Conservation (phyloP, 306 rosid genomes). For the Potentilla sterilis region DNA sequence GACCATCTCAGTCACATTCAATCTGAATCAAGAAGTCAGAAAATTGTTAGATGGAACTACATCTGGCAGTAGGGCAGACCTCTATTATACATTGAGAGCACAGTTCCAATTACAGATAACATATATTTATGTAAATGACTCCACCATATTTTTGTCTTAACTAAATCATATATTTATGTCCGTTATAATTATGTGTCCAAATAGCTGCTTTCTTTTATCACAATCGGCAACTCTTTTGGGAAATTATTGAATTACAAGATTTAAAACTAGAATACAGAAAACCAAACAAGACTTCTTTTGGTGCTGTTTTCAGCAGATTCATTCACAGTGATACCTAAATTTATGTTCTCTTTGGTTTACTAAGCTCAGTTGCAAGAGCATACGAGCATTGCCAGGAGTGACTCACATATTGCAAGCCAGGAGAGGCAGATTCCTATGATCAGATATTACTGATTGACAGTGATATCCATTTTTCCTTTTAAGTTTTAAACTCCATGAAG, state of each 20-base stretch:
- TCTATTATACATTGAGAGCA: not conserved
- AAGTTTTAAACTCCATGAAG: not conserved
- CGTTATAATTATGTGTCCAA: not conserved
- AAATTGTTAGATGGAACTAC: no score
- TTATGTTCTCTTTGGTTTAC: not conserved
- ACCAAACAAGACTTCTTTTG: not conserved
- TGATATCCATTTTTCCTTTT: not conserved
- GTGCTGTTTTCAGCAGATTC: not conserved
- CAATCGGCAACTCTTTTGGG: not conserved
- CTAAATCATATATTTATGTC: not conserved
- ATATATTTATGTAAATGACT: not conserved
- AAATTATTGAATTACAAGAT: not conserved
- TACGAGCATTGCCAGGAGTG: not conserved
- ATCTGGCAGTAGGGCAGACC: conserved; percentile 11
- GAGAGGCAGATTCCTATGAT: not conserved
- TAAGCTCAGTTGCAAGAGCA: not conserved
- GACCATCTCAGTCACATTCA: conserved; percentile 59
- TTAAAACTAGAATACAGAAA: not conserved
- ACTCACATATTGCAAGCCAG: not conserved
- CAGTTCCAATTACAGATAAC: not conserved
- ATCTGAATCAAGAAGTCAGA: conserved; percentile 49
- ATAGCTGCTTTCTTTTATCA: not conserved
- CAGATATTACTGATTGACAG: not conserved
- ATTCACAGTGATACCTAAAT: not conserved
- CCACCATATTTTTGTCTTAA: not conserved